phyloP scores from a whole-genome alignment of 2,329 filamentous ascomycete species.

The Aspergillus caelatus region DNA sequence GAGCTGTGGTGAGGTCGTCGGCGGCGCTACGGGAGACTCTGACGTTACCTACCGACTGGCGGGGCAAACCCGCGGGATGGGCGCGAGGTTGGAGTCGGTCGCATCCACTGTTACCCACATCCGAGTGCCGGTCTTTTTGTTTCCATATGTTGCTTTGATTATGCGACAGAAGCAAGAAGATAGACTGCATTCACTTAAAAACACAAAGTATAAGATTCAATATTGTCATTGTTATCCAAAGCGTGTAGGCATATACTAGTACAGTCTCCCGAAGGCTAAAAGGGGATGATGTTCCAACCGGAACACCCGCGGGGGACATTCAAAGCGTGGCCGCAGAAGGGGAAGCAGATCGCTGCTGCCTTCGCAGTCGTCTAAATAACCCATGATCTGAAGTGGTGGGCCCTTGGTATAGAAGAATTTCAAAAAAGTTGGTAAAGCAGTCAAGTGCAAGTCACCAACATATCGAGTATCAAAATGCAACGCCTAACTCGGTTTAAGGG shows the following conservation, averaged over 20 bases:
- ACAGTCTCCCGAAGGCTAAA: conserved; percentile 13
- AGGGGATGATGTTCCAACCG: background rate
- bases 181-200: background rate
- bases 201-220: conserved; percentile 2
- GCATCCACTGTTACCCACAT: background rate
- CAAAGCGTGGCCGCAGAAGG: background rate
- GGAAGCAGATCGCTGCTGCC: background rate
- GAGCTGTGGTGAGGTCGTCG: background rate
- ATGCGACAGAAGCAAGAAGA: background rate
- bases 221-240: conserved; percentile 14
- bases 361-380: conserved; percentile 3
- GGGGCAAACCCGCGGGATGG: conserved; percentile 20
- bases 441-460: conserved; percentile 11
- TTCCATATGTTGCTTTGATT: background rate
- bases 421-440: conserved; percentile 1
- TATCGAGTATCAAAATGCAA: conserved; percentile 11
- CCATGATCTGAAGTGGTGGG: conserved; percentile 7
- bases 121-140: conserved; percentile 4
- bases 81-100: background rate
- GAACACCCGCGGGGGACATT: background rate
- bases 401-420: conserved; percentile 8
- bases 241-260: conserved; percentile 23
- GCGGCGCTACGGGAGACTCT: conserved; percentile 25
- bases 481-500: conserved; percentile 13
- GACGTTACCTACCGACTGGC: conserved; percentile 30